Evolutionary conservation across 1,284 basidiomycete species (phyloP), one percentile per base, ranked within the genome.

Genomic region (Ustilago shanxiensis): DNA sequence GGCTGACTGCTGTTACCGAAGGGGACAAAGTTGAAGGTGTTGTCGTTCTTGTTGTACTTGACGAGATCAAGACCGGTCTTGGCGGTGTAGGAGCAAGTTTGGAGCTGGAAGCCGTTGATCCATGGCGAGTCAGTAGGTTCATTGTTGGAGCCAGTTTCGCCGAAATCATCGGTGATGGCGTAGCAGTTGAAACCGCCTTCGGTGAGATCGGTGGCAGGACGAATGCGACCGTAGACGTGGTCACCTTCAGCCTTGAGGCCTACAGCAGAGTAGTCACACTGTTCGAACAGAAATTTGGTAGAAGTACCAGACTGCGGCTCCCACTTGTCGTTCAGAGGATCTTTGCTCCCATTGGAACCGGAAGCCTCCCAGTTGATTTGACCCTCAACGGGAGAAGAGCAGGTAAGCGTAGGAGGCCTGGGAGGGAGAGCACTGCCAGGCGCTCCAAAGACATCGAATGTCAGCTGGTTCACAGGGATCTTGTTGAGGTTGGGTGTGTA

Each of bases 401-500:
- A 72, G 10, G n/a, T 55, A 20, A 72, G 33, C 1, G 57, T 8
- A 10, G 65, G 49, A n/a, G 47, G 9, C 39, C n/a, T 41, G 11
- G 47, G 31, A 3, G 65, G 53, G n/a, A n/a, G n/a, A 16, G 65
- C 53, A n/a, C 18, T 20, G 9, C 59, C 60, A 9, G 62, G 64
- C 3, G 49, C n/a, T 2, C 35, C 9, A 5, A 2, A 5, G 6
- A 28, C 9, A 1, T 53, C 39, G 13, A 53, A 18, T 4, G 16
- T 1, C 20, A 61, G n/a, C 39, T 50, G n/a, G 29, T 33, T 24
- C 16, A 24, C 3, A 10, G 65, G 58, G n/a, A 60, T 14, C 18
- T 45, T n/a, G 18, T 47, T 53, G 54, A 67, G 59, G n/a, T 59
- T 33, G 4, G 65, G 64, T 18, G 59, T 72, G 70, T 72, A 68